Base-by-base conservation (phyloP, 306 rosid genomes). In the Delonix regia region DNA sequence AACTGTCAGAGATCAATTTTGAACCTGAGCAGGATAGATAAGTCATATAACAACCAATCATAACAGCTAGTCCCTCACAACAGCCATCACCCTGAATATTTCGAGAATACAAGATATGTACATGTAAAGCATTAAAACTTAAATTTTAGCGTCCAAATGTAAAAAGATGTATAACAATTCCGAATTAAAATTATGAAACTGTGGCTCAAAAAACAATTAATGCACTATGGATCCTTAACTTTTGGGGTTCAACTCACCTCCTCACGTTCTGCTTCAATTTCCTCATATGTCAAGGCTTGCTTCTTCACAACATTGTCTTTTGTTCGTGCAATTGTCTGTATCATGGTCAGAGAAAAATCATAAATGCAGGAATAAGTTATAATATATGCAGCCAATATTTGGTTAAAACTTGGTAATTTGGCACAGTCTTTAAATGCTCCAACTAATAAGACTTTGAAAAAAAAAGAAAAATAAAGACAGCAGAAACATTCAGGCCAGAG, bases 181-280 rank as follows among this genome's bases (percentile, higher is more conserved):
- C 2, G 39, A 22, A 63, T 15, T 75, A 27, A 77, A 25, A 9
- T 11, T 47, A 59, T 48, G 59, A 81, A 81, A 60, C 42, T 39
- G 69, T 49, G 36, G 42, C 33, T 66, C 65, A 78, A 36, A 51
- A 63, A 78, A 34, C 41, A 14, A 56, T 36, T 19, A 33, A 65
- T 59, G 75, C 30, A 60, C 73, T 42, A 77, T 48, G 39, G 52
- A 60, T 66, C 45, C 18, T 42, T 71, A 41, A 64, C 51, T 51
- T 44, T 68, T 77, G 27, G 59, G 71, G 44, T 33, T 63, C 69
- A 52, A 79, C 91, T 89, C 85, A 92, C 99, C 89, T 95, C 99
- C 85, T 89, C 94, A 44, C 94, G 98, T 74, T 95, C 99, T 81
- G 95, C 99, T 81, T 86, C 98, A 86, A 95, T 92, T 88, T 95